Conservation (phyloP, 208 protist genomes). For the Herpetomonas tarakana region DNA sequence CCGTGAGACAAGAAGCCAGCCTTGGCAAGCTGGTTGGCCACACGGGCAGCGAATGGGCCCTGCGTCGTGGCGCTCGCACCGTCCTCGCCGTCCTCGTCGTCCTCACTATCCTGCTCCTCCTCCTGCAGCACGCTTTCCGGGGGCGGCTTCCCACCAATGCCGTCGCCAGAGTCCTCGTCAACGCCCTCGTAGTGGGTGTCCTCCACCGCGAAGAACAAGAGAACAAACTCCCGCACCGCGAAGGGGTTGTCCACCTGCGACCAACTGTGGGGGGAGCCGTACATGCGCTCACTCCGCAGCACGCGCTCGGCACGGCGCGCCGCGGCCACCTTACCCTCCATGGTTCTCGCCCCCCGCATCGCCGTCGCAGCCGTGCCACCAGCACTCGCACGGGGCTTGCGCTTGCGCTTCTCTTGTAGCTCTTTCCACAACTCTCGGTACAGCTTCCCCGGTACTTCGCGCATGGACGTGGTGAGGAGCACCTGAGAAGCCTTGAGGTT, state of each 20-base stretch:
- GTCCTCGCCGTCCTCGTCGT: too few relatives aligned
- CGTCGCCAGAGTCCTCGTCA: conserved; percentile 14
- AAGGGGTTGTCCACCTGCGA: conserved; percentile 45
- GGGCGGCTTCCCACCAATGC: not conserved
- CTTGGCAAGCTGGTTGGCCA: conserved; percentile 21
- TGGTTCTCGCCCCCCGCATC: not conserved
- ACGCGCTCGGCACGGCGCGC: conserved; percentile 19
- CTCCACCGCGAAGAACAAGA: conserved; percentile 25
- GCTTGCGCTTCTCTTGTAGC: not conserved
- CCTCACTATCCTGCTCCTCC: conserved; percentile 1
- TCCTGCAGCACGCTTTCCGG: conserved; percentile 15
- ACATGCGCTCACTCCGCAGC: conserved; percentile 57
- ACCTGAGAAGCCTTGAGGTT: conserved; percentile 32
- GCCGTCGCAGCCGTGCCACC: not conserved
- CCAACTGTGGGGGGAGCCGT: conserved; percentile 43
- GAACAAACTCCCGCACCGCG: conserved; percentile 23
- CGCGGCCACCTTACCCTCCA: not conserved
- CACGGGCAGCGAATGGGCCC: conserved; percentile 13
- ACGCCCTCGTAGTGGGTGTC: conserved; percentile 18
- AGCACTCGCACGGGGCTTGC: too few relatives aligned
- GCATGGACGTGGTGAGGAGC: conserved; percentile 38
- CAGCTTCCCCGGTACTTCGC: conserved; percentile 20
- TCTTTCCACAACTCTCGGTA: conserved; percentile 34
- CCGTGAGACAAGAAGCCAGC: conserved; percentile 49
- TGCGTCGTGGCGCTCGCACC: not conserved